Base-by-base conservation (phyloP, 116 monocot species). In the Posidonia oceanica region DNA sequence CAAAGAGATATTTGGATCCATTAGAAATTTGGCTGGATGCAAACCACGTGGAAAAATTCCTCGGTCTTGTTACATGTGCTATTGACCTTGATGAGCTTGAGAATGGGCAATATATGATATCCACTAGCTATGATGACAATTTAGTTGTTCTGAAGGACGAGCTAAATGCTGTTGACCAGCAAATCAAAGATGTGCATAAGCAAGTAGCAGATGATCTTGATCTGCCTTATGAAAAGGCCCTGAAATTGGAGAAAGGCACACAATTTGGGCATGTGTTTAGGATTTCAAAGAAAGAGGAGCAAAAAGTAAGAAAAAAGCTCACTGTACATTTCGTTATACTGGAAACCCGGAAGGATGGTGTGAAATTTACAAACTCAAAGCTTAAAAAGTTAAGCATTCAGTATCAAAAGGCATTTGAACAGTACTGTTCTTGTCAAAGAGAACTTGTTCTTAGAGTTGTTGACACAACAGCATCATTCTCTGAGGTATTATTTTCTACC, bases 261-360 rank as follows among this genome's bases (percentile, higher is more conserved):
- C 97, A 88, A 70, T 94, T 81, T 85, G 97, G 97, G 58, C 92
- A 97, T 77, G 97, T 85, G 15, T 92, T 97, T 69, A 89, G 97
- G 71, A 91, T 97, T n/a, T 87, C 92, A 58, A 97, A 97, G 72
- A 97, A 97, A 89, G 97, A 97, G 54, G 97, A 97, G 74, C 97
- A 97, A 41, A 97, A 97, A 73, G 85, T 97, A 17, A 85, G 97
- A 61, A 97, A 85, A 80, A 91, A 91, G 63, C 76, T 97, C 16
- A 85, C 69, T 37, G 72, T 73, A 55, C 59, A 89, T 59, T 97
- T 80, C 71, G 79, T 89, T 75, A 76, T 97, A 76, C 81, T 97
- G 52, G 97, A 92, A 84, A 97, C 97, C 56, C 81, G 97, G 48
- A 97, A 97, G 74, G 97, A 97, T 87, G 97, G 97, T 41, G 83